phyloP scores from a whole-genome alignment of 495 filamentous ascomycete species.

The Terfezia claveryi region DNA sequence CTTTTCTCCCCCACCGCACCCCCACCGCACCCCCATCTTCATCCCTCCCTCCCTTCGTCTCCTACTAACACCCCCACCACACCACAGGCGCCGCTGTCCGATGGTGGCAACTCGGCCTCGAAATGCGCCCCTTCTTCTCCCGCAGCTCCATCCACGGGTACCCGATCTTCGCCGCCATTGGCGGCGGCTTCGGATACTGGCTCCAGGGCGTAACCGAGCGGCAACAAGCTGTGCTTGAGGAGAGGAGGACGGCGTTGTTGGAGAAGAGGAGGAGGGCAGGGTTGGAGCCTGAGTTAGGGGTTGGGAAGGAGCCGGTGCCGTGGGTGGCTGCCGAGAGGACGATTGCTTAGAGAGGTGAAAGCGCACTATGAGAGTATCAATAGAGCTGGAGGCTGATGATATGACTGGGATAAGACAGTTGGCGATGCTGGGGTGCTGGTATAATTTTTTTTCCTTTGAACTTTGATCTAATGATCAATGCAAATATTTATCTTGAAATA shows the following conservation, averaged over 20 bases:
- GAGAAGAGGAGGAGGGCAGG: constrained; percentile 72
- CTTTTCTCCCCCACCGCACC: too few species aligned
- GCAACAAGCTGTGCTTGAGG: constrained; percentile 50
- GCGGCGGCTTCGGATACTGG: constrained; percentile 92
- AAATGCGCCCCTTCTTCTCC: constrained; percentile 87
- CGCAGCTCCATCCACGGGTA: constrained; percentile 65
- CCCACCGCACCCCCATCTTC: too few species aligned
- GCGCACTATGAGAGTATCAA: too few species aligned
- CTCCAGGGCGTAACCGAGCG: constrained; percentile 61
- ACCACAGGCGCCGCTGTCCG: constrained; percentile 65
- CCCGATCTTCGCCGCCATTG: constrained; percentile 63
- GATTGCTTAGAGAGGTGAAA: too few species aligned
- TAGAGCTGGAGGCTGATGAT: too few species aligned
- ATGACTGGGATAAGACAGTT: too few species aligned
- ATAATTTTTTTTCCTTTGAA: too few species aligned
- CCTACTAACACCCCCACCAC: constrained; percentile 1
- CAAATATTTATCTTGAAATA: too few species aligned
- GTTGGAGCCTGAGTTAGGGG: constrained; percentile 20
- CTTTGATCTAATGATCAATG: too few species aligned
- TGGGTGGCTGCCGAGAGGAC: too few species aligned
- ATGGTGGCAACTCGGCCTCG: constrained; percentile 88
- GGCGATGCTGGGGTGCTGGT: too few species aligned
- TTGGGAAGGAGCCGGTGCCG: too few species aligned
- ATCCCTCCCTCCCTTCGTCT: background rate
- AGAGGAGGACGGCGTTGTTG: constrained; percentile 52